Conservation (phyloP, 495 filamentous ascomycete species). For the Aspergillus leporis region DNA sequence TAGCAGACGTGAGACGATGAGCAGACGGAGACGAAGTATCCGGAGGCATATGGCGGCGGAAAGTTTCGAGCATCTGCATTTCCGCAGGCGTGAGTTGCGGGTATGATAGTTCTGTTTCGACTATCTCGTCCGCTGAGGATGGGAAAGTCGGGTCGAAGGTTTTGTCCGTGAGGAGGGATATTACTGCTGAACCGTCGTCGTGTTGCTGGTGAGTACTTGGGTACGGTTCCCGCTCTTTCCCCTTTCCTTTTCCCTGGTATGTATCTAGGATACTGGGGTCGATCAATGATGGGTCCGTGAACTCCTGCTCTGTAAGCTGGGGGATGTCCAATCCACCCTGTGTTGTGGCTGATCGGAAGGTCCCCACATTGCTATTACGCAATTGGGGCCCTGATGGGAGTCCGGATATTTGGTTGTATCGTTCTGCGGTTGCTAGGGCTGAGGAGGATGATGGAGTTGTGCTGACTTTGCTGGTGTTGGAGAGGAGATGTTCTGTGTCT, state of each 20-base stretch:
- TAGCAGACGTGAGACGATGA: slow-evolving; percentile 26
- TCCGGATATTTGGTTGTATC: slow-evolving; percentile 11
- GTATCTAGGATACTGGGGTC: neutral
- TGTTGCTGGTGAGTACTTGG: slow-evolving; percentile 4
- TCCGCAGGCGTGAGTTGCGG: slow-evolving; percentile 27
- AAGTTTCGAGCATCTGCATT: slow-evolving; percentile 40
- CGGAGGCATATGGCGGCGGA: slow-evolving; percentile 23
- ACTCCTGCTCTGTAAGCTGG: slow-evolving; percentile 31
- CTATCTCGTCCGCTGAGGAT: slow-evolving; percentile 21
- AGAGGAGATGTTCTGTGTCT: slow-evolving; percentile 30
- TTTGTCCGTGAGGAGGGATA: slow-evolving; percentile 52
- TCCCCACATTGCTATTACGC: slow-evolving; percentile 4
- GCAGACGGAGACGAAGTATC: slow-evolving; percentile 5
- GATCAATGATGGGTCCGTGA: slow-evolving; percentile 21
- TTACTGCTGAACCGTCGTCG: slow-evolving; percentile 45
- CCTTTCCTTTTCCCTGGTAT: slow-evolving; percentile 21
- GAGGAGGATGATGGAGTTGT: slow-evolving; percentile 21
- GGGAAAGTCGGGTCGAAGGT: slow-evolving; percentile 52
- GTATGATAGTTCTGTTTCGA: slow-evolving; percentile 29
- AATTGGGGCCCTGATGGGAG: slow-evolving; percentile 9
- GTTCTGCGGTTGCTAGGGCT: slow-evolving; percentile 20
- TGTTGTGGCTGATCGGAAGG: slow-evolving; percentile 26
- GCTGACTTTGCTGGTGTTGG: slow-evolving; percentile 28
- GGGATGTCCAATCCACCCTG: slow-evolving; percentile 28
- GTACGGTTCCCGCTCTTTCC: slow-evolving; percentile 25